Evolutionary conservation across 2,329 filamentous ascomycete species (phyloP).

Genomic region (Venturia asperata): DNA sequence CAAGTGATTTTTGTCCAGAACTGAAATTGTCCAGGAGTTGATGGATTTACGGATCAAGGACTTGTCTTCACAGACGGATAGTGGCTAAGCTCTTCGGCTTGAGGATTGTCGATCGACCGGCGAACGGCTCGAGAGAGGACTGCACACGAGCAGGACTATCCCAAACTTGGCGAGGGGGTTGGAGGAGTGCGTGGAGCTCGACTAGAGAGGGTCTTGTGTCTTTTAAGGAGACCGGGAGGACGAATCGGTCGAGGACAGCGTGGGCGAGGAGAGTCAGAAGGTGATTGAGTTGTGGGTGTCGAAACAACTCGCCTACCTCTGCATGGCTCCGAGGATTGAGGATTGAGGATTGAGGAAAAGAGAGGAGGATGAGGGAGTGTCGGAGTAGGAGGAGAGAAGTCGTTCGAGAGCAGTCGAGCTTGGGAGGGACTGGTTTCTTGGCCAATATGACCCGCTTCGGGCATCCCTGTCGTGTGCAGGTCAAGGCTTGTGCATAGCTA

Average conservation of each 20-base stretch:
- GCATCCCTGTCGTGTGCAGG: background rate
- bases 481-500: background rate
- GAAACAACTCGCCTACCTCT: constrained; percentile 7
- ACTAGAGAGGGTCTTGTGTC: background rate
- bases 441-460: constrained; percentile 11
- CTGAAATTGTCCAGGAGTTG: background rate
- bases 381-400: background rate
- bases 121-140: constrained; percentile 14
- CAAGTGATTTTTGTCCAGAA: constrained; percentile 4
- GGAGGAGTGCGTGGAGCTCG: constrained; percentile 2
- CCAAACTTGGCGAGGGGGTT: background rate
- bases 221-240: constrained; percentile 10
- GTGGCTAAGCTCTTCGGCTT: constrained; percentile 6
- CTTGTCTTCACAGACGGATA: background rate
- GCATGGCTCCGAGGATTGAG: constrained; percentile 13
- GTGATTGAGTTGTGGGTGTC: constrained; percentile 10
- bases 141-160: background rate
- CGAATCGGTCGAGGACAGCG: background rate
- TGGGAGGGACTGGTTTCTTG: constrained; percentile 13
- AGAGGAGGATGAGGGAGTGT: constrained; percentile 6
- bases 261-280: background rate
- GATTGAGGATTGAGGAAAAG: background rate
- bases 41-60: background rate
- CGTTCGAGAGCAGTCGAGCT: background rate
- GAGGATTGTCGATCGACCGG: constrained; percentile 11